phyloP scores from a whole-genome alignment of 306 rosid genomes.

The Prosopis cineraria region DNA sequence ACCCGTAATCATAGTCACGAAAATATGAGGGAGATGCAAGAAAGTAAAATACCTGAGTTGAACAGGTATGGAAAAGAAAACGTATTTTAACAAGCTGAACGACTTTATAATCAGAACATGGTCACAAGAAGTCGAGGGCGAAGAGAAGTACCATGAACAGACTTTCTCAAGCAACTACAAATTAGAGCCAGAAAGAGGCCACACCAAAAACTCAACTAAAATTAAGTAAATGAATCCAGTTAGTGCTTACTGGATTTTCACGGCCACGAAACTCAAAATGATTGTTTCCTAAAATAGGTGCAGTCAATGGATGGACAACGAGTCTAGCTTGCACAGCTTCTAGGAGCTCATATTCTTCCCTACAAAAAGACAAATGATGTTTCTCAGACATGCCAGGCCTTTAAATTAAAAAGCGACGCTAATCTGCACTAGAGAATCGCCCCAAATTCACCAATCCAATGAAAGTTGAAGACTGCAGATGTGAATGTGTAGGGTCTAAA shows the following conservation, averaged over 20 bases:
- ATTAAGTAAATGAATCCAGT: slow-evolving; percentile 13
- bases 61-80: neutral
- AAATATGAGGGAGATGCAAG: neutral
- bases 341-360: slow-evolving; percentile 91
- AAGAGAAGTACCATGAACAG: neutral
- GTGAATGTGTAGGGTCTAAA: neutral
- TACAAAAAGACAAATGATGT: slow-evolving; percentile 38
- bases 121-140: neutral
- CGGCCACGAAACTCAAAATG: slow-evolving; percentile 87
- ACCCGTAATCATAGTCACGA: neutral
- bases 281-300: slow-evolving; percentile 87
- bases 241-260: slow-evolving; percentile 73
- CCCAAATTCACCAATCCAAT: slow-evolving; percentile 25
- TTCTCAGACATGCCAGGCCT: slow-evolving; percentile 21
- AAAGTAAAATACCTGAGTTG: neutral
- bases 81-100: neutral
- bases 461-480: slow-evolving; percentile 6
- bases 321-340: slow-evolving; percentile 94
- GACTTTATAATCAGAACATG: neutral
- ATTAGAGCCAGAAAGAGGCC: slow-evolving; percentile 16
- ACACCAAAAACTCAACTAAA: neutral
- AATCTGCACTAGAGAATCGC: neutral
- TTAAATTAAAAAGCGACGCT: slow-evolving; percentile 10
- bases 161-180: slow-evolving; percentile 3
- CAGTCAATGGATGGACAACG: slow-evolving; percentile 75